Evolutionary conservation across 129 eudicot species (phyloP).

Genomic region (Erigeron canadensis): DNA sequence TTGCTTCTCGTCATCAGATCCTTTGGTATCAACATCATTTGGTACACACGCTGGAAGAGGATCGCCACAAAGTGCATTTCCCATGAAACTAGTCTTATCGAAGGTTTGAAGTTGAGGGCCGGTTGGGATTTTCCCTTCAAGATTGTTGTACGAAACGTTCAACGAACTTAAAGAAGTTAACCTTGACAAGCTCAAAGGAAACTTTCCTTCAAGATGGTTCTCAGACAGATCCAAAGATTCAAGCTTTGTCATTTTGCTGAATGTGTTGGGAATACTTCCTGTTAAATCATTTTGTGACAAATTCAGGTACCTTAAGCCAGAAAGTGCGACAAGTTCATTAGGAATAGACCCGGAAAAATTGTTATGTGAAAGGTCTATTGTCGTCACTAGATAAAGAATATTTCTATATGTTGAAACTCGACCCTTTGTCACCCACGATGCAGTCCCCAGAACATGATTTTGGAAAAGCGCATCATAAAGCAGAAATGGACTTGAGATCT

Average conservation of each 20-base stretch:
- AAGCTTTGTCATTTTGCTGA: constrained; percentile 23
- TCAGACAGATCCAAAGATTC: constrained; percentile 42
- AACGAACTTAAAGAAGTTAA: constrained; percentile 13
- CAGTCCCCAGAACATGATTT: constrained; percentile 7
- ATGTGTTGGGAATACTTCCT: constrained; percentile 36
- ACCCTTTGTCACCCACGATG: constrained; percentile 31
- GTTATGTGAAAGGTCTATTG: constrained; percentile 41
- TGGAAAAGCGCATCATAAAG: constrained; percentile 1
- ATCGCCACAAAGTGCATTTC: constrained; percentile 28
- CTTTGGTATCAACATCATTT: not conserved
- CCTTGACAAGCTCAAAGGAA: constrained; percentile 21
- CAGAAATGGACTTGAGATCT: not conserved
- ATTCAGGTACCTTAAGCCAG: constrained; percentile 29
- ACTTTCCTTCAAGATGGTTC: constrained; percentile 30
- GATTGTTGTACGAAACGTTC: constrained; percentile 25
- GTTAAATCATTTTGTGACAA: constrained; percentile 33
- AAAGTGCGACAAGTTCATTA: constrained; percentile 23
- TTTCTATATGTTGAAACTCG: constrained; percentile 4
- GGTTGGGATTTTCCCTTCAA: constrained; percentile 26
- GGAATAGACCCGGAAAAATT: constrained; percentile 33
- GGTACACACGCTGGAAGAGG: constrained; percentile 15
- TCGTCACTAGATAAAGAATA: constrained; percentile 15
- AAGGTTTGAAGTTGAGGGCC: constrained; percentile 27
- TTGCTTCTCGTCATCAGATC: not conserved
- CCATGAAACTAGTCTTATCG: constrained; percentile 19